phyloP scores from a whole-genome alignment of 208 protist species.

The Trypanosoma caninum region DNA sequence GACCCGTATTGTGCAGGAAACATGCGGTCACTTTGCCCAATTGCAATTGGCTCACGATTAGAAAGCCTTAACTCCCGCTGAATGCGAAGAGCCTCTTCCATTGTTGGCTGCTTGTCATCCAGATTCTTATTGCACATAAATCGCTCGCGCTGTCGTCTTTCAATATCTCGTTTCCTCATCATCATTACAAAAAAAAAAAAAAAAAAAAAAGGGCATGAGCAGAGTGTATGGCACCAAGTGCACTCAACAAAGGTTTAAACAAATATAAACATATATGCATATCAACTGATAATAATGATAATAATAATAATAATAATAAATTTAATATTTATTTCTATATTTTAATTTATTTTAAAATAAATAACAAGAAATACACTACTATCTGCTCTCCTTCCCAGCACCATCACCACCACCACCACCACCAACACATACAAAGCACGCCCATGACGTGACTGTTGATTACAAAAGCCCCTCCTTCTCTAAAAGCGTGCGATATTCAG shows the following conservation, averaged over 20 bases:
- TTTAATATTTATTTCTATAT: neutral
- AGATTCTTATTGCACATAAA: too few relatives aligned
- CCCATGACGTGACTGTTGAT: too few relatives aligned
- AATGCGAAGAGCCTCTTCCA: constrained; percentile 16
- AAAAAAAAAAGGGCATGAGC: too few relatives aligned
- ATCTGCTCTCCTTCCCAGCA: neutral
- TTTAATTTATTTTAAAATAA: neutral
- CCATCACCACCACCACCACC: too few relatives aligned
- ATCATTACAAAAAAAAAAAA: too few relatives aligned
- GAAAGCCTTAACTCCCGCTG: constrained; percentile 9
- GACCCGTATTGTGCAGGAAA: constrained; percentile 14
- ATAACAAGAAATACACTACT: neutral
- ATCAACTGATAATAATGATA: neutral
- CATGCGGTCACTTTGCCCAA: constrained; percentile 10
- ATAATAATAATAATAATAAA: neutral
- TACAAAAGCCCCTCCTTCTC: constrained; percentile 45
- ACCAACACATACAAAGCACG: neutral
- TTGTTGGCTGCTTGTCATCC: neutral
- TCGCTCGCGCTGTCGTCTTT: too few relatives aligned
- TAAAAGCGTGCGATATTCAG: constrained; percentile 41
- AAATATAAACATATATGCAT: too few relatives aligned
- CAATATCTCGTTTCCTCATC: too few relatives aligned
- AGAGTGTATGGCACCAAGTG: too few relatives aligned
- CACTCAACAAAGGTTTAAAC: too few relatives aligned
- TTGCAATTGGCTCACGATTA: constrained; percentile 8